Evolutionary conservation across 2,329 filamentous ascomycete genomes (phyloP).

Genomic region (Pseudohalonectria lignicola): DNA sequence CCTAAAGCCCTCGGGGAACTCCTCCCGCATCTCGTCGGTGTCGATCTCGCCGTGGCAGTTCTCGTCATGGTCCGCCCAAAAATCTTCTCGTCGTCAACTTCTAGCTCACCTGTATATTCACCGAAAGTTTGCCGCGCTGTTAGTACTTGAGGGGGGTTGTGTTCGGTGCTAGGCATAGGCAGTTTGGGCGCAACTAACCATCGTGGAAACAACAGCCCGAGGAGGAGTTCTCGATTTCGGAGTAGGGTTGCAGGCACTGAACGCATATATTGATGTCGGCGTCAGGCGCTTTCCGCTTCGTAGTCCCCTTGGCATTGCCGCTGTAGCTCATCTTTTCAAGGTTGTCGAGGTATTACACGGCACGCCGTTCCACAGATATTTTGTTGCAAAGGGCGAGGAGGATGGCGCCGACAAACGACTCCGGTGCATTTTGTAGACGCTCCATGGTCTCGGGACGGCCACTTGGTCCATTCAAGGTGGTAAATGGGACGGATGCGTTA

Average conservation of each 20-base stretch:
- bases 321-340: neutral
- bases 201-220: neutral
- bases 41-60: slow-evolving; percentile 15
- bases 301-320: neutral
- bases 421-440: neutral
- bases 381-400: neutral
- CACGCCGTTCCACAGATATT: neutral
- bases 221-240: neutral
- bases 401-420: neutral
- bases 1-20: slow-evolving; percentile 15
- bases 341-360: neutral
- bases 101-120: slow-evolving; percentile 11
- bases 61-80: slow-evolving; percentile 19
- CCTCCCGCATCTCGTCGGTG: slow-evolving; percentile 9
- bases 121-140: neutral
- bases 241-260: neutral
- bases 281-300: neutral
- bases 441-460: too few species aligned
- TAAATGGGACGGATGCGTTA: too few species aligned
- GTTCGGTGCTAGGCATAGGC: neutral
- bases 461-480: too few species aligned
- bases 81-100: slow-evolving; percentile 11
- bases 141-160: too few species aligned
- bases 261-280: neutral
- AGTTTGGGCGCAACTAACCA: neutral